phyloP scores from a whole-genome alignment of 352 stramenopile species.

The Chrysophaeum taylorii region DNA sequence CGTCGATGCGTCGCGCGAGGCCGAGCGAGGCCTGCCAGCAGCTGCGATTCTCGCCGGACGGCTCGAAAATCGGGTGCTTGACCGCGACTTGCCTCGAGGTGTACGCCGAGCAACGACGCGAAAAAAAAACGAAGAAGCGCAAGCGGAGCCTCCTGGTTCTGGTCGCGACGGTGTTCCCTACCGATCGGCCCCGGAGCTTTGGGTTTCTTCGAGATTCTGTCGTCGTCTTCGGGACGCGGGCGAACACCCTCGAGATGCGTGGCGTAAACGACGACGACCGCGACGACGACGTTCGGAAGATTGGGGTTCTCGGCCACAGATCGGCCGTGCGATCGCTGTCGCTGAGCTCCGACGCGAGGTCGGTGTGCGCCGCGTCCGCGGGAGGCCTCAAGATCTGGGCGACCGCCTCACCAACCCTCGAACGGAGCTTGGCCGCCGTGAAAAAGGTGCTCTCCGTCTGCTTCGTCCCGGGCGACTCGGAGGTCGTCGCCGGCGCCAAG shows the following conservation, averaged over 20 bases:
- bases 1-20: too few species aligned
- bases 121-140: conserved; percentile 79
- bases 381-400: conserved; percentile 77
- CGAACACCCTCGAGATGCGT: conserved; percentile 79
- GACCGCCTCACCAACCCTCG: neutral
- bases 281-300: conserved; percentile 26
- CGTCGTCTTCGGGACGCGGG: conserved; percentile 70
- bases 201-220: conserved; percentile 63
- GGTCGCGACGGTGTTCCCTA: neutral
- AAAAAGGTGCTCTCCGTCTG: conserved; percentile 75
- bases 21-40: too few species aligned
- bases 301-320: conserved; percentile 74
- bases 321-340: conserved; percentile 75
- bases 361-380: conserved; percentile 70
- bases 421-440: conserved; percentile 60
- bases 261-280: conserved; percentile 18
- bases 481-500: conserved; percentile 91
- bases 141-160: conserved; percentile 40
- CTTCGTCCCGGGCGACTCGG: conserved; percentile 91
- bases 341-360: conserved; percentile 70
- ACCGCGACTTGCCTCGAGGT: too few species aligned
- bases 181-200: conserved; percentile 27
- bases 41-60: too few species aligned
- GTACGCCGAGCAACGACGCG: conserved; percentile 62
- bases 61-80: too few species aligned